phyloP scores from a whole-genome alignment of 192 early-diverging fungal species.

The Blastocladiella britannica region DNA sequence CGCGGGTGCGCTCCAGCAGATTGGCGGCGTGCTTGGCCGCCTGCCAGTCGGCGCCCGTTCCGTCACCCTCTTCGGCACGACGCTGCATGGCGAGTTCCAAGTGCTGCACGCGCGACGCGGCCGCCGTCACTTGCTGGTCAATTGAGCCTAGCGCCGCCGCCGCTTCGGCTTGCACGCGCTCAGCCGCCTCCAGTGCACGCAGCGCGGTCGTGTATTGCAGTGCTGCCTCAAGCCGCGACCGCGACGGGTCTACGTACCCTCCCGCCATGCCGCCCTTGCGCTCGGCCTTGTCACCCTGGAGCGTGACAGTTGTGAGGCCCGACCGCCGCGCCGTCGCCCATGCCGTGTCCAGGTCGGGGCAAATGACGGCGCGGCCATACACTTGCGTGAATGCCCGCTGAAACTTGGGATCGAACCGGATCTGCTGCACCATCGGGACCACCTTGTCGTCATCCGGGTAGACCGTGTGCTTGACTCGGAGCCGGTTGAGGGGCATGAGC shows the following conservation, averaged over 20 bases:
- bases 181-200: slow-evolving; percentile 19
- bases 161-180: slow-evolving; percentile 14
- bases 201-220: slow-evolving; percentile 30
- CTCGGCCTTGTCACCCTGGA: slow-evolving; percentile 83
- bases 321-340: slow-evolving; percentile 52
- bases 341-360: slow-evolving; percentile 60
- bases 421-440: slow-evolving; percentile 60
- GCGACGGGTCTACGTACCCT: slow-evolving; percentile 55
- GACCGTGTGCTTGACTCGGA: slow-evolving; percentile 32
- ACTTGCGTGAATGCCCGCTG: slow-evolving; percentile 66
- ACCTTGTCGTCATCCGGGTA: slow-evolving; percentile 51
- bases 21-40: background rate
- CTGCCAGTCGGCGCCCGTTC: background rate
- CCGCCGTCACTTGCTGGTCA: slow-evolving; percentile 9
- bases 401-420: slow-evolving; percentile 48
- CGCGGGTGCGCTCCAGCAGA: slow-evolving; percentile 11
- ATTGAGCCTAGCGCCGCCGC: slow-evolving; percentile 23
- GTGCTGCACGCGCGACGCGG: background rate
- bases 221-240: slow-evolving; percentile 54
- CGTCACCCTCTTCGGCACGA: too few species aligned
- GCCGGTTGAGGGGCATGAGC: slow-evolving; percentile 83
- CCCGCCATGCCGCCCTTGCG: slow-evolving; percentile 80
- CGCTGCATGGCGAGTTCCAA: background rate
- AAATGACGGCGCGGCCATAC: slow-evolving; percentile 63
- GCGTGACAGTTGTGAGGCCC: slow-evolving; percentile 63